A percentile compares a stretch with the other conserved stretches of the same genome.
phyloP scores from a whole-genome alignment of 2,329 filamentous ascomycete genomes.

The Blastomyces emzantsi region DNA sequence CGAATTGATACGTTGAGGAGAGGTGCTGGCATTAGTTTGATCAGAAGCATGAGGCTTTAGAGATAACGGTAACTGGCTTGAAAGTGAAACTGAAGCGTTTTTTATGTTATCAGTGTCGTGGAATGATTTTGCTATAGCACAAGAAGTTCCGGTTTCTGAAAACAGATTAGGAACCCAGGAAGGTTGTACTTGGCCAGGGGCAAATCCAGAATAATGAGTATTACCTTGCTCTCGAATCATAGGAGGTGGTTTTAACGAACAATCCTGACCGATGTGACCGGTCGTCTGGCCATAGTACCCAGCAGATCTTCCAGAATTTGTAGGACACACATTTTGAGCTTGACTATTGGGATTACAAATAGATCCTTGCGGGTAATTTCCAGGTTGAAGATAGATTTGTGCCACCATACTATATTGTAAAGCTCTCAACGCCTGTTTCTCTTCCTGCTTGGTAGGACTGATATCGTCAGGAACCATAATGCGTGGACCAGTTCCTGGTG shows the following conservation, averaged over 20 bases:
- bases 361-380: not conserved
- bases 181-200: not conserved
- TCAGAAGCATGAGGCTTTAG: not conserved
- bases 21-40: not conserved
- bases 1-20: not conserved
- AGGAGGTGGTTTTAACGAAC: not conserved
- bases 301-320: not conserved
- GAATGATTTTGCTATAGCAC: not conserved
- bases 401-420: constrained; percentile 5
- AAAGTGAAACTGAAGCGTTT: not conserved
- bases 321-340: not conserved
- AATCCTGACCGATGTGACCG: not conserved
- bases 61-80: not conserved
- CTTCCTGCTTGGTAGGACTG: constrained; percentile 17
- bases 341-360: not conserved
- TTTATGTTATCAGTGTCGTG: not conserved
- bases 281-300: not conserved
- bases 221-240: not conserved
- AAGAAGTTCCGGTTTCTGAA: not conserved
- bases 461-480: constrained; percentile 15
- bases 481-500: constrained; percentile 9
- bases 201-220: not conserved
- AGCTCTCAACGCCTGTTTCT: constrained; percentile 11
- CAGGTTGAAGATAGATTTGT: not conserved
- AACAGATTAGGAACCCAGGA: not conserved